Base-by-base conservation (phyloP, 768 basidiomycete species). In the Lentinula aciculospora region DNA sequence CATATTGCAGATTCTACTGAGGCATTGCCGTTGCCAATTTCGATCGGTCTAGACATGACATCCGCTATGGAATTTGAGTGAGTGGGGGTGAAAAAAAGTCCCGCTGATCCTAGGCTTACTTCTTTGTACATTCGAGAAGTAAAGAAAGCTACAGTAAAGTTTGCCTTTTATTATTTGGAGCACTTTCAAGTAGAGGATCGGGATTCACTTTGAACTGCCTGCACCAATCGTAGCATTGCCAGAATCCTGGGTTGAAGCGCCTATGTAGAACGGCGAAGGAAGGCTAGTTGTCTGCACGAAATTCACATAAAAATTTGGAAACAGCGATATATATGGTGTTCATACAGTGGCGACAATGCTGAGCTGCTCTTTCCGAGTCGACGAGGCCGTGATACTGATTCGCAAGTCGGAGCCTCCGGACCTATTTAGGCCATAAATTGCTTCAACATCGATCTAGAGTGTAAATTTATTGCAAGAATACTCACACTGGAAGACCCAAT, bases 1-100 rank as follows among this genome's bases (percentile, higher is more conserved):
- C 81, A 82, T 56, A 81, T 78, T 25, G 77, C 69, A 25, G 79
- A 80, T 62, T 81, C 76, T 46, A 68, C 71, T 27, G 66, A 60
- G 37, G 36, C 13, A 9, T 50, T 47, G 10, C 47, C 15, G 21
- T 59, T 58, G 31, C 58, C 50, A 42, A 59, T 47, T 39, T 64
- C 12, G 21, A 69, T 68, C 2, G 76, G 74, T 23, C 60, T 64
- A 0, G 74, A 72, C 32, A 64, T 63, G 39, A 69, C 60, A 19
- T 67, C 64, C 4, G 75, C 77, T 78, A 57, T 27, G 27, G 49
- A 9, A 23, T 12, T n/a, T 53, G 6, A 54, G 17, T 19, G 21
- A 12, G 15, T 7, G 42, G 1, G 42, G 9, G 3, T 21, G 36
- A 44, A 34, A 4, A 13, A 45, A 21, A 19, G 47, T n/a, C n/a